These are phyloP conservation scores for Coleophoma eucalyptorum DNA, from an alignment of 2,329 filamentous ascomycete species.

Conservation along the genomic window DNA sequence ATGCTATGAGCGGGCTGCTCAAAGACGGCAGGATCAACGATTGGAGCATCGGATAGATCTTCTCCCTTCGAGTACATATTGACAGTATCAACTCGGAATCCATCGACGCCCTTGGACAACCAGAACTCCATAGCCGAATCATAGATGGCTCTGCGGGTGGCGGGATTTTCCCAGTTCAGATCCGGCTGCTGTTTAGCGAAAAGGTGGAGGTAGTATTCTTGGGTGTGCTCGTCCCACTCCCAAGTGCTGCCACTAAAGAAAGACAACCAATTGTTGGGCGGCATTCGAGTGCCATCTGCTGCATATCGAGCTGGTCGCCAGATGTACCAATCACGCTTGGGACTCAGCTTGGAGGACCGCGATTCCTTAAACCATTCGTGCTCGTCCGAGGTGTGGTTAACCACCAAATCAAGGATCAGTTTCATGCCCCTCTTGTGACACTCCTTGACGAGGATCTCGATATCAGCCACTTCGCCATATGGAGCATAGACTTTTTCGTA, in stretches of 20 bases:
- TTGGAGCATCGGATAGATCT: conserved; percentile 53
- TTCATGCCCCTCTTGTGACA: conserved; percentile 62
- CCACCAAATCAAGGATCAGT: conserved; percentile 70
- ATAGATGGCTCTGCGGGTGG: conserved; percentile 66
- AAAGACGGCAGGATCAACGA: conserved; percentile 39
- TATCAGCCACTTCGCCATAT: conserved; percentile 64
- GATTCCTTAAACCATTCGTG: conserved; percentile 63
- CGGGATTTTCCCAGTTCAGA: conserved; percentile 77
- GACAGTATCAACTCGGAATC: conserved; percentile 73
- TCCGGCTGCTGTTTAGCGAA: conserved; percentile 77
- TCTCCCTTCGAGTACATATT: conserved; percentile 67
- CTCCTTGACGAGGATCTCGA: conserved; percentile 57
- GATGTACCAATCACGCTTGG: conserved; percentile 61
- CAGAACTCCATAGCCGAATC: conserved; percentile 72
- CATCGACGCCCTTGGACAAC: conserved; percentile 69
- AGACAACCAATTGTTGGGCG: conserved; percentile 71
- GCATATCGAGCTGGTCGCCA: conserved; percentile 56
- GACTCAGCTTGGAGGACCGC: conserved; percentile 41
- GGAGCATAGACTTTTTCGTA: conserved; percentile 62
- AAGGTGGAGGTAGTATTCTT: conserved; percentile 74
- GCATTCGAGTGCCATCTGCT: conserved; percentile 54
- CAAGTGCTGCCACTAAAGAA: conserved; percentile 60
- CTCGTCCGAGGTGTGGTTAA: conserved; percentile 73
- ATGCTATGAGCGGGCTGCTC: conserved; percentile 50
- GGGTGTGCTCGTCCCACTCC: conserved; percentile 68